phyloP scores from a whole-genome alignment of 352 stramenopile species.

The Pythium brachiatum region DNA sequence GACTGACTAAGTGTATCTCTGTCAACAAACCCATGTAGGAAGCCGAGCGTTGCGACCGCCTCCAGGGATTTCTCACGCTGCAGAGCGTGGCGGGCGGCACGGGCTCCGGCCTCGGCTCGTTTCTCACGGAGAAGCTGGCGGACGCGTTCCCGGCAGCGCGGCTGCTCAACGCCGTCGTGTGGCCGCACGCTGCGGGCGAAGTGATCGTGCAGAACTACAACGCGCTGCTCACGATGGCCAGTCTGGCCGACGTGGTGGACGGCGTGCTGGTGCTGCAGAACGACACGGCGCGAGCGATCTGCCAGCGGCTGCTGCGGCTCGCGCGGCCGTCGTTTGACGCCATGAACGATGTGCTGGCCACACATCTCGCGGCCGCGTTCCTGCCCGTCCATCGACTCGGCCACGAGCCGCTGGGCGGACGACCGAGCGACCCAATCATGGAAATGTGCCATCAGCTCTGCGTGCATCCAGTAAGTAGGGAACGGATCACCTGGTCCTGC shows the following conservation, averaged over 20 bases:
- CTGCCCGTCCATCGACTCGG: no score
- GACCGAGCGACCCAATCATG: constrained; percentile 28
- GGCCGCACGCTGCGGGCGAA: constrained; percentile 80
- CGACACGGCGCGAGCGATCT: constrained; percentile 55
- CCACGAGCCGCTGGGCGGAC: no score
- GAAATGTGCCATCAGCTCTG: constrained; percentile 54
- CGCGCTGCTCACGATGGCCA: constrained; percentile 82
- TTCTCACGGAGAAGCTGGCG: constrained; percentile 67
- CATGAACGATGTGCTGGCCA: constrained; percentile 63
- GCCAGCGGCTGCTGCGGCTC: constrained; percentile 51
- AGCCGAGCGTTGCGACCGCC: constrained; percentile 61
- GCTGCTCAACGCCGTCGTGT: constrained; percentile 76
- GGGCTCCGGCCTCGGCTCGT: constrained; percentile 83
- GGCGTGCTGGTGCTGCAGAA: constrained; percentile 77
- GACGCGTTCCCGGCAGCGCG: constrained; percentile 57
- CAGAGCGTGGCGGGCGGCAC: constrained; percentile 88
- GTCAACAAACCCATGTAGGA: no score
- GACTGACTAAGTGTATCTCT: no score
- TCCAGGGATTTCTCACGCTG: constrained; percentile 69
- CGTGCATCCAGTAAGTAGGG: constrained; percentile 48
- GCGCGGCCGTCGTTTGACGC: constrained; percentile 53
- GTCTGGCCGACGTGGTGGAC: constrained; percentile 54
- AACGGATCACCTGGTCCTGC: no score
- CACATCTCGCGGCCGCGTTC: constrained; percentile 55
- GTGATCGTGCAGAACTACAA: constrained; percentile 92